Conservation (phyloP, 805 yeast species). For the Sugiyamaella qingdaonensis region DNA sequence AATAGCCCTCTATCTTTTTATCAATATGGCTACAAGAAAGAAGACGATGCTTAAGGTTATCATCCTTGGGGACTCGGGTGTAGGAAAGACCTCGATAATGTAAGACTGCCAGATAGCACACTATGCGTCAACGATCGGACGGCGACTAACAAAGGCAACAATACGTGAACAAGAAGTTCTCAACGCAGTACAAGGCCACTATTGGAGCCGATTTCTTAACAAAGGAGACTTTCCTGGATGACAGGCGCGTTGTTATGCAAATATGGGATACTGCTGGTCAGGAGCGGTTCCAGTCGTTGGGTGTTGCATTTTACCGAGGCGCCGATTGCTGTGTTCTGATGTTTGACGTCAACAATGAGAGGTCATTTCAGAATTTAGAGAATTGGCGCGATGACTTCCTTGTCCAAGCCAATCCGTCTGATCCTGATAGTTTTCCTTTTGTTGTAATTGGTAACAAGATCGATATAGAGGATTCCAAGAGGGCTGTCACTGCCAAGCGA, state of each 20-base stretch:
- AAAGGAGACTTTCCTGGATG: constrained; percentile 83
- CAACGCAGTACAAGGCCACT: constrained; percentile 95
- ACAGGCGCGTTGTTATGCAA: constrained; percentile 66
- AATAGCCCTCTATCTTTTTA: neutral
- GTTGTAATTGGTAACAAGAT: constrained; percentile 92
- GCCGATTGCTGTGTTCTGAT: constrained; percentile 97
- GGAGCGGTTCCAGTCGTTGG: constrained; percentile 93
- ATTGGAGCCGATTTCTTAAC: constrained; percentile 97
- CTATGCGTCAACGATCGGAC: neutral
- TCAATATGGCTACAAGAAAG: constrained; percentile 23
- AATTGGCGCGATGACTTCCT: constrained; percentile 95
- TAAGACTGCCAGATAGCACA: constrained; percentile 12
- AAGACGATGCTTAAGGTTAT: constrained; percentile 61
- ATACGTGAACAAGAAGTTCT: constrained; percentile 89
- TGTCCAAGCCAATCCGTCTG: constrained; percentile 86
- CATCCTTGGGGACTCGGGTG: constrained; percentile 95
- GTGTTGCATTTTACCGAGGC: constrained; percentile 96
- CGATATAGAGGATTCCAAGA: constrained; percentile 87
- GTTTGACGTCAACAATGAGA: constrained; percentile 91
- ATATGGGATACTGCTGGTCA: constrained; percentile 99
- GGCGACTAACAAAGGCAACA: constrained; percentile 49
- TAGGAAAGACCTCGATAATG: constrained; percentile 95
- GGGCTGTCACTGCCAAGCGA: constrained; percentile 59
- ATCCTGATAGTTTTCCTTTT: constrained; percentile 94
- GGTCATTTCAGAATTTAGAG: constrained; percentile 82